A percentile compares a stretch with the other conserved stretches of the same genome.
These are phyloP conservation scores for Digitaria exilis DNA, from an alignment of 202 grass and related monocot species.

Conservation along the genomic window DNA sequence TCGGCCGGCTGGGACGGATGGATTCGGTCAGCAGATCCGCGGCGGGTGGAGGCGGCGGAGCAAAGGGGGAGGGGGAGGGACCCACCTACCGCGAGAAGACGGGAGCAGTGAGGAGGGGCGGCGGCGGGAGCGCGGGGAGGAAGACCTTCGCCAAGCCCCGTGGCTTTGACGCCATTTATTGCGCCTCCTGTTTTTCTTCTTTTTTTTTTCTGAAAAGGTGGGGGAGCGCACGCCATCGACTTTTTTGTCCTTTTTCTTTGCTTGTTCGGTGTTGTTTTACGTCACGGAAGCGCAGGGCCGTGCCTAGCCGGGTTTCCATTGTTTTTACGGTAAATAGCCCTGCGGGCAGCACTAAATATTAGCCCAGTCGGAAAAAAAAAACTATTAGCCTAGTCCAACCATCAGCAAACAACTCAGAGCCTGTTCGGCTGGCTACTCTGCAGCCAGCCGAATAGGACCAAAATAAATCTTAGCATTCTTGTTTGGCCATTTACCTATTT, in stretches of 20 bases:
- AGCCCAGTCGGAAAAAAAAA: too few relatives aligned
- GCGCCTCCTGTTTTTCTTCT: background rate
- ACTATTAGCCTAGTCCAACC: too few relatives aligned
- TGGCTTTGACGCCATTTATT: conserved; percentile 35
- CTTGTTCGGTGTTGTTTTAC: background rate
- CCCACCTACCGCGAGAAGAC: conserved; percentile 19
- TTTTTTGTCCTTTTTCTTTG: background rate
- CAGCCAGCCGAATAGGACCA: too few relatives aligned
- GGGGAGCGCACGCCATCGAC: background rate
- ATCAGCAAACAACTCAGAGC: too few relatives aligned
- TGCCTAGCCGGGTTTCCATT: too few relatives aligned
- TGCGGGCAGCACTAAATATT: too few relatives aligned
- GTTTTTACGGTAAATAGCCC: too few relatives aligned
- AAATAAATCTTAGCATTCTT: too few relatives aligned
- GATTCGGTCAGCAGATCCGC: background rate
- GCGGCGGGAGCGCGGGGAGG: conserved; percentile 4
- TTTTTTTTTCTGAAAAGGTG: too few relatives aligned
- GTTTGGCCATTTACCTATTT: too few relatives aligned
- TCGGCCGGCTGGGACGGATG: conserved; percentile 1
- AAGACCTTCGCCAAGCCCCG: conserved; percentile 28
- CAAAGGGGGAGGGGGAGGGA: background rate
- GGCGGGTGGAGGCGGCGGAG: background rate
- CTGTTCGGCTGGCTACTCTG: too few relatives aligned
- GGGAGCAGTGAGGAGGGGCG: background rate
- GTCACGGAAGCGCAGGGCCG: background rate